A percentile compares a stretch with the other conserved stretches of the same genome.
Evolutionary conservation across 2,329 filamentous ascomycete genomes (phyloP).

Genomic region (Alternaria panax): DNA sequence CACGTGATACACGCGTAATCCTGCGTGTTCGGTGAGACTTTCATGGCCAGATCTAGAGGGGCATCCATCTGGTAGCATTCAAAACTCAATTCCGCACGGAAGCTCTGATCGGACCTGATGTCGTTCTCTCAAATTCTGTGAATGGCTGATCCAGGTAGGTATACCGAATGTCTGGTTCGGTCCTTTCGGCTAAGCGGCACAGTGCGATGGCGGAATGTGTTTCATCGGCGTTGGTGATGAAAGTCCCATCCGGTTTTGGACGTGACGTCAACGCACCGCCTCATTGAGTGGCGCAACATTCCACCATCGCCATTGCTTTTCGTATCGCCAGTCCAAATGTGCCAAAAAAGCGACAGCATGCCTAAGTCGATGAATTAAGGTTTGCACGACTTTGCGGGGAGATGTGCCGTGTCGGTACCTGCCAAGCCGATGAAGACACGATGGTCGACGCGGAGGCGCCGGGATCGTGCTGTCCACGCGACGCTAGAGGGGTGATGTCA

Average conservation of each 20-base stretch:
- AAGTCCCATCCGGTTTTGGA: background rate
- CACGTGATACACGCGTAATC: background rate
- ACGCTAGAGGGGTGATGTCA: conserved; percentile 23
- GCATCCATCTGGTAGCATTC: background rate
- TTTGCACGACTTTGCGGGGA: background rate
- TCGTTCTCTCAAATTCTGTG: background rate
- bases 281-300: background rate
- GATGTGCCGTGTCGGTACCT: conserved; percentile 13
- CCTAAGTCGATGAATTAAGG: background rate
- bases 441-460: conserved; percentile 2
- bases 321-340: background rate
- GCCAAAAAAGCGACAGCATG: background rate
- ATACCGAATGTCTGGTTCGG: conserved; percentile 2
- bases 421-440: conserved; percentile 20
- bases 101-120: background rate
- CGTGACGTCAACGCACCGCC: conserved; percentile 16
- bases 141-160: conserved; percentile 4
- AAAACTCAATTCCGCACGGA: background rate
- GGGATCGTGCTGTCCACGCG: conserved; percentile 11
- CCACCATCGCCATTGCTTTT: background rate
- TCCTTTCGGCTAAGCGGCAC: conserved; percentile 13
- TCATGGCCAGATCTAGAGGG: background rate
- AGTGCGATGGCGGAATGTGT: conserved; percentile 3
- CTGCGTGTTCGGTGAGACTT: background rate
- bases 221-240: conserved; percentile 10